Base-by-base conservation (phyloP, 75 land plant species). In the Pinus taeda region DNA sequence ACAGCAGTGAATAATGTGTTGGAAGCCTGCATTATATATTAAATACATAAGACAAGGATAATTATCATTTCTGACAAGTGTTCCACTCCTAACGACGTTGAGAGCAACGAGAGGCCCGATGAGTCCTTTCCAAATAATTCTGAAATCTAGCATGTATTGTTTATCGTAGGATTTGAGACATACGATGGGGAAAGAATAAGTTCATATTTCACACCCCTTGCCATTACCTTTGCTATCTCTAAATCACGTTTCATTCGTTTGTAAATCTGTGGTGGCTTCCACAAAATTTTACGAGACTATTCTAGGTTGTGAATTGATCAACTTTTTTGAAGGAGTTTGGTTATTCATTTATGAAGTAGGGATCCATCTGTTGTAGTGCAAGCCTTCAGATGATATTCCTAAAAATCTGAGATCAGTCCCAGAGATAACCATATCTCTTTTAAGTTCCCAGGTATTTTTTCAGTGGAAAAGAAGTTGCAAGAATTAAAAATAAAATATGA, bases 341-440 rank as follows among this genome's bases (percentile, higher is more conserved):
- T 86, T 92, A 72, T 90, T 78, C 79, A 88, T 81, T 53, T 90
- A 88, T 60, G 95, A 92, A n/a, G 81, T 92, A 36, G 90, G 95
- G 15, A 88, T 92, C 4, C 95, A 92, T 78, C 58, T 92, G 71
- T 36, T 92, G 71, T 85, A 90, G 56, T 57, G 82, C 6, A 85
- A 88, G 21, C 76, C 84, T 8, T 77, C 79, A 12, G 85, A 77
- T 21, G 33, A 37, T 42, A 30, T 81, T 22, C 86, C 92, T 5
- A 79, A 62, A 61, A 78, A 84, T 60, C 59, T 11, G 87, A 83
- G 71, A 92, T 92, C 60, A 88, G 90, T 59, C 92, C 89, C 26
- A 90, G 88, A 80, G 95, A 92, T 58, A 88, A 86, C 49, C 95
- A 90, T 80, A 88, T 92, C 57, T 92, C 95, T 30, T 92, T 92